phyloP scores from a whole-genome alignment of 2,329 filamentous ascomycete species.

The Xylariaceae sp. region DNA sequence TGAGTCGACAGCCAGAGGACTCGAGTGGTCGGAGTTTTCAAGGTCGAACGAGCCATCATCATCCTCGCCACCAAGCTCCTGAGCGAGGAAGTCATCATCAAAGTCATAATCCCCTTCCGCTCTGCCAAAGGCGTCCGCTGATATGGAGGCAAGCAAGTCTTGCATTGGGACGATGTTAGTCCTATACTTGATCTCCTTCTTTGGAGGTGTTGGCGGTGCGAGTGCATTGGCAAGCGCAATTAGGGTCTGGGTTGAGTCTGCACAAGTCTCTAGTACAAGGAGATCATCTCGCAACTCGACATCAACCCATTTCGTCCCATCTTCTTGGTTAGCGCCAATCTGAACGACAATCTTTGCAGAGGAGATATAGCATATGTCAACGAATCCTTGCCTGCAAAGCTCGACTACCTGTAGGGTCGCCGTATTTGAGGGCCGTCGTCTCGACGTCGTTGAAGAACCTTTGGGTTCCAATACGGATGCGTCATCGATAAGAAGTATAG shows the following conservation, averaged over 20 bases:
- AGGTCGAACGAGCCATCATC: constrained; percentile 47
- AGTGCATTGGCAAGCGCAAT: constrained; percentile 80
- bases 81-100: constrained; percentile 67
- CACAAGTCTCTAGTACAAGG: constrained; percentile 91
- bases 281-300: constrained; percentile 86
- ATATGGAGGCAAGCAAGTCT: constrained; percentile 89
- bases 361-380: constrained; percentile 86
- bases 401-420: constrained; percentile 61
- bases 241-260: constrained; percentile 94
- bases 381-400: constrained; percentile 74
- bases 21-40: constrained; percentile 43
- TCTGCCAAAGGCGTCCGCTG: constrained; percentile 78
- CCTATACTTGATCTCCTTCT: constrained; percentile 82
- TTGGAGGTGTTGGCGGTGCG: constrained; percentile 82
- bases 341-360: constrained; percentile 74
- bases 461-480: constrained; percentile 52
- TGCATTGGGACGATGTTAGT: constrained; percentile 86
- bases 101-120: constrained; percentile 67
- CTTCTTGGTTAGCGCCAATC: constrained; percentile 60
- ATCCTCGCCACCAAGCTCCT: constrained; percentile 54
- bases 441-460: constrained; percentile 48
- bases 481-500: constrained; percentile 84
- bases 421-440: constrained; percentile 46
- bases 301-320: constrained; percentile 72
- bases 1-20: constrained; percentile 49